Conservation (phyloP, 2,329 filamentous ascomycete genomes). For the Pseudogymnoascus sp. region DNA sequence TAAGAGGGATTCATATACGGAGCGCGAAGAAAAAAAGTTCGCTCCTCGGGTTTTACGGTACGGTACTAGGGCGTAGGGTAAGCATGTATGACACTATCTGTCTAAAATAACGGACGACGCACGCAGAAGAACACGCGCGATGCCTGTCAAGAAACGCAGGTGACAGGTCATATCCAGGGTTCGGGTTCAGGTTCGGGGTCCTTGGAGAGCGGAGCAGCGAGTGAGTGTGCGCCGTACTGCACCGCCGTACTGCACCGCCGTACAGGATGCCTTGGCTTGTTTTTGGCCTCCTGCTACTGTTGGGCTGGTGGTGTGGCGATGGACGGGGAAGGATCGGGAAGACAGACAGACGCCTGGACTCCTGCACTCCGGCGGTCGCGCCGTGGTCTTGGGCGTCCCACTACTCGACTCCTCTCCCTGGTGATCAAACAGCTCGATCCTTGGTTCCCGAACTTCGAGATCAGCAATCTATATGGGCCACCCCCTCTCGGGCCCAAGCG, state of each 20-base stretch:
- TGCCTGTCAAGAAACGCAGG: neutral
- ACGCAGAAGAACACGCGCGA: neutral
- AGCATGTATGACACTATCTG: neutral
- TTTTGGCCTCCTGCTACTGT: neutral
- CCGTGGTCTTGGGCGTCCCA: neutral
- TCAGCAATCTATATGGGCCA: neutral
- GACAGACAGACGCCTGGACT: neutral
- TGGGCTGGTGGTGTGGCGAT: neutral
- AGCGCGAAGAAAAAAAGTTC: neutral
- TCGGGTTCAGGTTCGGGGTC: neutral
- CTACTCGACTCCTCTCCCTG: neutral
- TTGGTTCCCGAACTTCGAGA: neutral
- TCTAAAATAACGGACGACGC: neutral
- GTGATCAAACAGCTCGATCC: conserved; percentile 1
- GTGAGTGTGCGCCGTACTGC: neutral
- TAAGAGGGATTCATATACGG: conserved; percentile 1
- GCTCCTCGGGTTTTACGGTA: neutral
- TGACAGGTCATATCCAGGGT: conserved; percentile 4
- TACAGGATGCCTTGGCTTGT: neutral
- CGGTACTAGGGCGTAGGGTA: neutral
- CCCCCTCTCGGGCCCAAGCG: neutral
- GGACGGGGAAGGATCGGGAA: neutral
- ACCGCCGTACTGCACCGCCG: no score
- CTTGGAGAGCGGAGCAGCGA: neutral
- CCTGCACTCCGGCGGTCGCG: neutral